These are phyloP conservation scores for Picochlorum sp. DNA, from an alignment of 139 green algal species.

Conservation along the genomic window DNA sequence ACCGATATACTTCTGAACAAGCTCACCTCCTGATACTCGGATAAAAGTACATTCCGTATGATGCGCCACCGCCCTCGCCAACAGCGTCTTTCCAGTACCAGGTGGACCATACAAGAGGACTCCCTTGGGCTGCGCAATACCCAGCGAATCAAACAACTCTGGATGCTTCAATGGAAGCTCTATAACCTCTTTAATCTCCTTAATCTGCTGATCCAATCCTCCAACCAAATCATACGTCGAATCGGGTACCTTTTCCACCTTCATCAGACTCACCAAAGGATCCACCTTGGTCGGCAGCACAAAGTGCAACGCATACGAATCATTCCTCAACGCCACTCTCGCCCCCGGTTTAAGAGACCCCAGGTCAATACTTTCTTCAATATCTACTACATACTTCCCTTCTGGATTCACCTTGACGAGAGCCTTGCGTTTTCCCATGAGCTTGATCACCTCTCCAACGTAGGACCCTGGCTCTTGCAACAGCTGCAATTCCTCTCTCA, in stretches of 20 bases:
- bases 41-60: slow-evolving; percentile 99
- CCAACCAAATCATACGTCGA: slow-evolving; percentile 99
- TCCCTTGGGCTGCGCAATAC: slow-evolving; percentile 96
- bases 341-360: slow-evolving; percentile 64
- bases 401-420: slow-evolving; percentile 98
- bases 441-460: slow-evolving; percentile 98
- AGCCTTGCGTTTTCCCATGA: slow-evolving; percentile 99
- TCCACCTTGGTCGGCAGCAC: slow-evolving; percentile 91
- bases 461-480: slow-evolving; percentile 98
- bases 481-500: slow-evolving; percentile 95
- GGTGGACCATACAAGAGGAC: slow-evolving; percentile 47
- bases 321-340: slow-evolving; percentile 92
- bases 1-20: slow-evolving; percentile 99
- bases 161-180: slow-evolving; percentile 99
- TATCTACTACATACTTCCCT: slow-evolving; percentile 97
- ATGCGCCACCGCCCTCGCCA: slow-evolving; percentile 93
- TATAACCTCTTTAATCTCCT: slow-evolving; percentile 99
- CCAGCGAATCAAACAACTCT: slow-evolving; percentile 98
- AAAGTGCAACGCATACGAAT: slow-evolving; percentile 95
- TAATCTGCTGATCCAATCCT: slow-evolving; percentile 98
- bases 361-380: slow-evolving; percentile 89
- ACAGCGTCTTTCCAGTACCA: slow-evolving; percentile 77
- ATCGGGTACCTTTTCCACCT: slow-evolving; percentile 99
- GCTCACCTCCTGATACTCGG: slow-evolving; percentile 88
- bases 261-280: slow-evolving; percentile 88